Conservation (phyloP, 805 yeast genomes). For the Kluyveromyces starmeri region DNA sequence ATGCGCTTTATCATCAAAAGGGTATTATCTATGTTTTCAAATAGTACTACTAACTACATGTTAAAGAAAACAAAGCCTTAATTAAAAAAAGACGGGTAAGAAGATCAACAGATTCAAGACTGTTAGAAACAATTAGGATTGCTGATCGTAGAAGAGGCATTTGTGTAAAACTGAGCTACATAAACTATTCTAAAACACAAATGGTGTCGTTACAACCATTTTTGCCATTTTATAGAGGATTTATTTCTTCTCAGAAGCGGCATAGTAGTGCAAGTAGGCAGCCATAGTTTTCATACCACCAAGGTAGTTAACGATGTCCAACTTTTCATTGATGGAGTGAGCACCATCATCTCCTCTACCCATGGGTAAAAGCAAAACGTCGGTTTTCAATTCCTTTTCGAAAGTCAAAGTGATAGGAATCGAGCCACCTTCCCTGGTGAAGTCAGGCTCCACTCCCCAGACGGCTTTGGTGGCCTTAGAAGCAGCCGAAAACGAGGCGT, state of each 20-base stretch:
- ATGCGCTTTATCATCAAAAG: too few species aligned
- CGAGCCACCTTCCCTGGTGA: slow-evolving; percentile 98
- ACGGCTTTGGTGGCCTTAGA: slow-evolving; percentile 88
- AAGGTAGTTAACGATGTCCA: slow-evolving; percentile 80
- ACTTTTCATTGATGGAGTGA: slow-evolving; percentile 93
- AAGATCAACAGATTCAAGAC: too few species aligned
- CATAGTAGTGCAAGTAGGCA: slow-evolving; percentile 87
- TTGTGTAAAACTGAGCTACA: too few species aligned
- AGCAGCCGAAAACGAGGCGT: slow-evolving; percentile 90
- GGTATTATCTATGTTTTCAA: too few species aligned
- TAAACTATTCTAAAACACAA: too few species aligned
- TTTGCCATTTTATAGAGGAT: too few species aligned
- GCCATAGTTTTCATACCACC: slow-evolving; percentile 90
- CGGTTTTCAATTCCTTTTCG: slow-evolving; percentile 77
- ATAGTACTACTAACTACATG: too few species aligned
- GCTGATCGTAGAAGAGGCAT: too few species aligned
- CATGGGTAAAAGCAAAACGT: slow-evolving; percentile 86
- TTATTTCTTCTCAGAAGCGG: slow-evolving; percentile 29
- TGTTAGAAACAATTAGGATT: too few species aligned
- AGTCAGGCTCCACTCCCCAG: slow-evolving; percentile 92
- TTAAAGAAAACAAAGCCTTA: too few species aligned
- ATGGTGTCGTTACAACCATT: too few species aligned
- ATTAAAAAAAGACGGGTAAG: too few species aligned
- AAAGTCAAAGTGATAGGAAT: slow-evolving; percentile 94
- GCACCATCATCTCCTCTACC: slow-evolving; percentile 99